Evolutionary conservation across 2,329 filamentous ascomycete species (phyloP).

Genomic region (Botryotinia convoluta): DNA sequence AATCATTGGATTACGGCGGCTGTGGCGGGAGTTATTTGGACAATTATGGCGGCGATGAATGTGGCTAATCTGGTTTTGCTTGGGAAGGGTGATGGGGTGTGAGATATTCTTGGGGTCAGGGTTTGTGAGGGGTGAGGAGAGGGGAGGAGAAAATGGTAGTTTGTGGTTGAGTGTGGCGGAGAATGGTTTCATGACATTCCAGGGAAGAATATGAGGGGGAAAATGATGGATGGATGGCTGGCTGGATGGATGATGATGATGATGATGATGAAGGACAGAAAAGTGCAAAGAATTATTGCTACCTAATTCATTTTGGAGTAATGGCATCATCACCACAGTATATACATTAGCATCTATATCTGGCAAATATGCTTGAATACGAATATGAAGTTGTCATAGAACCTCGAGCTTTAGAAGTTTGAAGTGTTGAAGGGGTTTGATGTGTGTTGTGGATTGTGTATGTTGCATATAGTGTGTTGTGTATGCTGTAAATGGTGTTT

Average conservation of each 20-base stretch:
- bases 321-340: neutral
- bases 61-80: constrained; percentile 71
- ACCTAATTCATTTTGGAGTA: neutral
- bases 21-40: constrained; percentile 71
- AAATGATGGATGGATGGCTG: neutral
- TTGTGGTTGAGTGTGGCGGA: neutral
- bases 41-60: constrained; percentile 68
- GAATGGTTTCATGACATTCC: rapidly evolving
- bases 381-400: neutral
- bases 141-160: neutral
- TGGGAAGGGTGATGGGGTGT: constrained; percentile 41
- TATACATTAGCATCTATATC: neutral
- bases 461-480: too few relatives aligned
- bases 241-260: neutral
- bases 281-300: neutral
- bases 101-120: neutral
- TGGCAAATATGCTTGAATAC: neutral
- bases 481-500: too few relatives aligned
- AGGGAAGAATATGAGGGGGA: too few relatives aligned
- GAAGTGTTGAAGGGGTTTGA: too few relatives aligned
- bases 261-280: neutral
- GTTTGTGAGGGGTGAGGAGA: neutral
- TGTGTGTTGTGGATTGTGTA: too few relatives aligned
- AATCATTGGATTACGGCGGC: constrained; percentile 65
- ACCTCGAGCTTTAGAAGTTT: neutral